Conservation (phyloP, 768 basidiomycete species). For the Lactifluus subvellereus region DNA sequence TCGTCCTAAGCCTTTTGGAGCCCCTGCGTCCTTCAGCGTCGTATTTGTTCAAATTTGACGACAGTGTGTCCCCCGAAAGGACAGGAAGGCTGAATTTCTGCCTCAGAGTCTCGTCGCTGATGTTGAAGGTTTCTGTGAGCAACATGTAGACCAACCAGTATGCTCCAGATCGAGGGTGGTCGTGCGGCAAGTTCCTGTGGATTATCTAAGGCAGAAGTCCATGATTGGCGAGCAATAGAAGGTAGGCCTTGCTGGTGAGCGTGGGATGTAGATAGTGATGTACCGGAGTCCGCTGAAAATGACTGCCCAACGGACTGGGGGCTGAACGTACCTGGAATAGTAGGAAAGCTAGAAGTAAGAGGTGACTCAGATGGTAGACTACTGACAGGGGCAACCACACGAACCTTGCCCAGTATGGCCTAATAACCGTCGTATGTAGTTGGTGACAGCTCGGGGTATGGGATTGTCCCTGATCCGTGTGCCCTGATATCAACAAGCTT, state of each 20-base stretch:
- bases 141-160: background rate
- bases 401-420: background rate
- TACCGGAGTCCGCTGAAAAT: background rate
- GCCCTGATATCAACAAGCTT: too few relatives aligned
- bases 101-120: too few relatives aligned
- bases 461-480: background rate
- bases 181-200: background rate
- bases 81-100: too few relatives aligned
- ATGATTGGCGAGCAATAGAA: background rate
- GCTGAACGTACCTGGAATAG: background rate
- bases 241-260: background rate
- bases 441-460: background rate
- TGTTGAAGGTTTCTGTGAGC: too few relatives aligned
- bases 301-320: background rate
- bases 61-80: background rate
- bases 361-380: background rate
- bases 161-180: background rate
- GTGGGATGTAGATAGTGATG: background rate
- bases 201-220: background rate
- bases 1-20: too few relatives aligned
- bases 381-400: background rate
- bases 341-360: background rate
- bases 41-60: too few relatives aligned
- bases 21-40: background rate
- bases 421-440: background rate